Base-by-base conservation (phyloP, 768 basidiomycete species). In the Naematelia aurantialba region DNA sequence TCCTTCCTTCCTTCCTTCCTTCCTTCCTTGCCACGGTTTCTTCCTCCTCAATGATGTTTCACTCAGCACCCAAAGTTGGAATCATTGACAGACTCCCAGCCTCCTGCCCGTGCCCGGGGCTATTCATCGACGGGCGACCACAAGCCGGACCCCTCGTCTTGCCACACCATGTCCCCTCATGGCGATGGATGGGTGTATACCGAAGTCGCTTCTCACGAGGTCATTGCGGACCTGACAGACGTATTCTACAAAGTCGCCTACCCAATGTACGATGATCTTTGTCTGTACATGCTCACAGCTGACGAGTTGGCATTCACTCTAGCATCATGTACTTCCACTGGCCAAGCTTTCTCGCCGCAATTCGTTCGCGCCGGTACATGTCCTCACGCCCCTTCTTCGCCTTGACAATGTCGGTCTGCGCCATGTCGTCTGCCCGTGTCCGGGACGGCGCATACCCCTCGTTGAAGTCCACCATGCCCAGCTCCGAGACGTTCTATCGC, bases 401-500 rank as follows among this genome's bases (percentile, higher is more conserved):
- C n/a, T 30, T 48, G 4, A 34, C 53, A 19, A 59, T 62, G 47
- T 58, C 60, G n/a, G 44, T 67, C 21, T 67, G 65, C 49, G 61
- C 65, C 31, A 54, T 63, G 19, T 45, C 56, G 11, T 46, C 57
- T 48, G 65, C 62, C 19, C 48, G 62, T 24, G 2, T 61, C n/a
- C 58, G 62, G 30, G 62, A 67, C 31, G 65, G 65, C 19, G 65
- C 62, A 8, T 58, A 29, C 12, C 21, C 59, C 5, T 26, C 48
- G 2, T 46, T 52, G 8, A 34, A 11, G 26, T 17, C 47, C 14
- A 17, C 56, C 13, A 19, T 44, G 5, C 51, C 58, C 4, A 52
- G 22, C 13, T 67, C 69, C 2, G 66, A 70, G 56, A 55, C 47
- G 3, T 72, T 66, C 54, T 70, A 70, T 50, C 50, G 61, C 10